Base-by-base conservation (phyloP, 1,284 basidiomycete species). In the Leccinum colubrinum region DNA sequence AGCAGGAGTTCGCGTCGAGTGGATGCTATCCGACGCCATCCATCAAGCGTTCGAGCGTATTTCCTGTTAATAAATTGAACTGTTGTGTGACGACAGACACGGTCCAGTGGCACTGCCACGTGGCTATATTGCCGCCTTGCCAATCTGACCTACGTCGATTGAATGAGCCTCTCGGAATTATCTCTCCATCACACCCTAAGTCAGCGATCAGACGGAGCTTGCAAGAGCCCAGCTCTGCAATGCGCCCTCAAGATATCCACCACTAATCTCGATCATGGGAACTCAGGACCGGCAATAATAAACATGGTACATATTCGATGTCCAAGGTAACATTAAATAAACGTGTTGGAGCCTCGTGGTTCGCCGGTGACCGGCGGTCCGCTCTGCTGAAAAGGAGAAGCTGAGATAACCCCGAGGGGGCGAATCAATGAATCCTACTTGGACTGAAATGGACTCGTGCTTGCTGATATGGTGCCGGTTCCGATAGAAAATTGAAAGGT, bases 291-390 rank as follows among this genome's bases (percentile, higher is more conserved):
- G 58, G 53, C 41, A 39, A 55, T 50, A 62, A 61, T 62, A 56
- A 63, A 63, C 53, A 68, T 62, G 60, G 59, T 62, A 53, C 22
- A 27, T 27, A 72, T 62, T 67, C 60, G 59, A 69, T 62, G 63
- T 58, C 56, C 66, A 60, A 60, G 63, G n/a, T 48, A 59, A 64
- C 59, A 76, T 74, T 64, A 75, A 76, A 69, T 62, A 69, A 75
- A 72, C 74, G 70, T 75, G 72, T 75, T 59, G 59, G 48, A 56
- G 73, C 73, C 70, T 72, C 73, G 69, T 72, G 55, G 46, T 58
- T 43, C 70, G 66, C 63, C 62, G 64, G 62, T 33, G 70, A 68
- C 63, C 63, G 62, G 63, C 54, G 64, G 70, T 63, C 66, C 48
- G 58, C 52, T 65, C 54, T 53, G 60, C 65, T 65, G 63, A 60